Percentiles rank a stretch among this genome's conserved stretches.
These are phyloP conservation scores for Colletotrichum brevisporum DNA, from an alignment of 2,329 filamentous ascomycete genomes.

Conservation along the genomic window DNA sequence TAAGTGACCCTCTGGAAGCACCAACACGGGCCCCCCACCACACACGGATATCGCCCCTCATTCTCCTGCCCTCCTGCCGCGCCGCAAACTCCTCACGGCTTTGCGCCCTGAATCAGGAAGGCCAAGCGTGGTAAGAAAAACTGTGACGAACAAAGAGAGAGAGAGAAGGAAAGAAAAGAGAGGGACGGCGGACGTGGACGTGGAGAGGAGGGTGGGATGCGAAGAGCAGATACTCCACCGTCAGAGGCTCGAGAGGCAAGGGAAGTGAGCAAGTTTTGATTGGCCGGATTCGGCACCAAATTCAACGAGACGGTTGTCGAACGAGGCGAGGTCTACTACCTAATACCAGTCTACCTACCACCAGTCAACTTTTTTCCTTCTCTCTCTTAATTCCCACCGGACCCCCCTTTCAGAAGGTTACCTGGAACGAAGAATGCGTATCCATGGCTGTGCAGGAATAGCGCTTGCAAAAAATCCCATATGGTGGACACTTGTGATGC, in stretches of 20 bases:
- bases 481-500: constrained; percentile 23
- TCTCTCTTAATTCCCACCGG: neutral
- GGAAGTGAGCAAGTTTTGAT: constrained; percentile 63
- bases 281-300: constrained; percentile 48
- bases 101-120: constrained; percentile 27
- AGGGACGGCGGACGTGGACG: constrained; percentile 10
- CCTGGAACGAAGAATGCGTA: constrained; percentile 36
- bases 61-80: neutral
- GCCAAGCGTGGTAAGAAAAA: constrained; percentile 19
- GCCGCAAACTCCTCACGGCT: constrained; percentile 9
- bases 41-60: constrained; percentile 20
- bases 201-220: constrained; percentile 39
- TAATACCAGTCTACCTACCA: constrained; percentile 1
- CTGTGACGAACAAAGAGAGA: neutral
- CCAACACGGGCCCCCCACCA: neutral
- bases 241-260: constrained; percentile 38
- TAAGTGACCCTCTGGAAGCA: too few relatives aligned
- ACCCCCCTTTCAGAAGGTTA: neutral
- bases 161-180: constrained; percentile 4
- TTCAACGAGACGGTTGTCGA: constrained; percentile 39
- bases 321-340: constrained; percentile 23
- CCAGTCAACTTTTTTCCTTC: neutral
- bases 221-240: constrained; percentile 33
- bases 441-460: constrained; percentile 35
- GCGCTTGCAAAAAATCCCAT: neutral